A percentile compares a stretch with the other conserved stretches of the same genome.
Evolutionary conservation across 352 stramenopile genomes (phyloP).

Genomic region (Peronospora tabacina): DNA sequence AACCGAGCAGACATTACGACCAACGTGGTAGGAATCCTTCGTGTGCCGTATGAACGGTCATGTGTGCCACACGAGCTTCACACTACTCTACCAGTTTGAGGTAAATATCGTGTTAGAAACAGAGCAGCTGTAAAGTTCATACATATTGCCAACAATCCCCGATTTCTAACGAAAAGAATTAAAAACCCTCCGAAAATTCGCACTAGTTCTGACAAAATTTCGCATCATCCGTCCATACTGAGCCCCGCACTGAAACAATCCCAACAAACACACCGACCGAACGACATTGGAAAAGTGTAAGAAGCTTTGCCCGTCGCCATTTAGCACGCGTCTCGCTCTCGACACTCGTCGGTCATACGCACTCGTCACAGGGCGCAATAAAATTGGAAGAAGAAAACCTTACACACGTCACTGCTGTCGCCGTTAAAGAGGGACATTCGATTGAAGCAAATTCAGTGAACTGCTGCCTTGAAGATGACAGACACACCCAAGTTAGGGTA

Average conservation of each 20-base stretch:
- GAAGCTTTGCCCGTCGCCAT: constrained; percentile 24
- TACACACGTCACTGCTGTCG: background rate
- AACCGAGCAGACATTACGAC: constrained; percentile 8
- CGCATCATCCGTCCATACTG: background rate
- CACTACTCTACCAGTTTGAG: background rate
- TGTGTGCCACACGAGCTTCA: background rate
- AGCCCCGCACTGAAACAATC: constrained; percentile 25
- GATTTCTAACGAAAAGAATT: no score
- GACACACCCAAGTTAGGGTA: constrained; percentile 42
- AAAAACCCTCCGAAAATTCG: background rate
- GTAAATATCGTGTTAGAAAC: no score
- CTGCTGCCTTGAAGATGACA: constrained; percentile 28
- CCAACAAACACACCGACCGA: constrained; percentile 23
- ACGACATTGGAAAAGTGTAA: constrained; percentile 32
- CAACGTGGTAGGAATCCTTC: background rate
- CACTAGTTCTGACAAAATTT: constrained; percentile 8
- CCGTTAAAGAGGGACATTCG: constrained; percentile 1
- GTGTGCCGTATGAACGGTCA: background rate
- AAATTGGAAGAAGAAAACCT: background rate
- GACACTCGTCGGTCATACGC: background rate
- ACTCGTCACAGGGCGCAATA: no score
- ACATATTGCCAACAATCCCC: no score
- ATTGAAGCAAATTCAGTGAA: constrained; percentile 15
- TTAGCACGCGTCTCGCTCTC: constrained; percentile 18
- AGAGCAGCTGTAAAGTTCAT: no score